Conservation (phyloP, 768 basidiomycete genomes). For the Multifurca ochricompacta region DNA sequence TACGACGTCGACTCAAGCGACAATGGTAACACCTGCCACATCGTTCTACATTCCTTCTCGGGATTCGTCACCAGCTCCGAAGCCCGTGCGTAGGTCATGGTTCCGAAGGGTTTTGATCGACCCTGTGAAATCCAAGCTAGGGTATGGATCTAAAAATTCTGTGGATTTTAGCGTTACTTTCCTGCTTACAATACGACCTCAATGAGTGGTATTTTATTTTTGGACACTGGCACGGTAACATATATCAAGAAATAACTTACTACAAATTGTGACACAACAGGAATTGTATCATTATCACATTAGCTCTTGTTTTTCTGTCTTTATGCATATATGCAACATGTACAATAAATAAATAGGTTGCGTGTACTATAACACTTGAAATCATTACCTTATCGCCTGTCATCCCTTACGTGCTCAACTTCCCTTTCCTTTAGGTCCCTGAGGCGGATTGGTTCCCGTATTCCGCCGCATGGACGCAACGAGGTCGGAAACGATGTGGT, state of each 20-base stretch:
- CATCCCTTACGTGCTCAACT: neutral
- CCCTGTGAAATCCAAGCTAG: slow-evolving; percentile 10
- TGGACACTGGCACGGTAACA: too few relatives aligned
- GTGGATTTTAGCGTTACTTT: neutral
- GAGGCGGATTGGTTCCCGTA: too few relatives aligned
- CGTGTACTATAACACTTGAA: too few relatives aligned
- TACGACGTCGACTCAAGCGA: neutral
- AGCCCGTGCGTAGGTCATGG: slow-evolving; percentile 3
- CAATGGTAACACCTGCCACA: slow-evolving; percentile 6
- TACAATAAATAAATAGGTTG: too few relatives aligned
- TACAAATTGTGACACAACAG: too few relatives aligned
- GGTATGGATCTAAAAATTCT: neutral
- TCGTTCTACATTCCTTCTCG: slow-evolving; percentile 11
- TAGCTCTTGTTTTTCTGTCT: too few relatives aligned
- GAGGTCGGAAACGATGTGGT: neutral
- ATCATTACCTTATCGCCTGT: too few relatives aligned
- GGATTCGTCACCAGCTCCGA: neutral
- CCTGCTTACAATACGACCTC: too few relatives aligned
- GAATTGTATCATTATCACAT: too few relatives aligned
- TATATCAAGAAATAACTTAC: too few relatives aligned
- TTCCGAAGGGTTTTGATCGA: slow-evolving; percentile 12
- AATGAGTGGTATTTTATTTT: too few relatives aligned
- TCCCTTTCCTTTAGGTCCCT: neutral
- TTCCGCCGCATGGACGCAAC: neutral
- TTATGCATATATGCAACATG: too few relatives aligned